These are phyloP conservation scores for Phytophthora hibernalis DNA, from an alignment of 352 stramenopile species.

Conservation along the genomic window DNA sequence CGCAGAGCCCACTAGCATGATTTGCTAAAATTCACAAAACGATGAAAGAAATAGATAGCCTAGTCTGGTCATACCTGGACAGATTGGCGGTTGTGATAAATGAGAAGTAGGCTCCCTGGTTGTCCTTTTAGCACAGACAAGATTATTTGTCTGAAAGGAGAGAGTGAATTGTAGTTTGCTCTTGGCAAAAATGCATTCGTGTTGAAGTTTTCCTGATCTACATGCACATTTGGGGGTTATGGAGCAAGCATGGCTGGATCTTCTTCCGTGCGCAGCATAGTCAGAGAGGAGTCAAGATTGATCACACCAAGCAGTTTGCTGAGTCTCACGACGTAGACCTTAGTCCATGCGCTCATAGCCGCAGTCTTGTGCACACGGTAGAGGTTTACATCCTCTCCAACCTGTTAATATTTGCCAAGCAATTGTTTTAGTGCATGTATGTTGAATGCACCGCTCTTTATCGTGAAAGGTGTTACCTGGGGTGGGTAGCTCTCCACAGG, in stretches of 20 bases:
- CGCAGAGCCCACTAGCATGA: slow-evolving; percentile 15
- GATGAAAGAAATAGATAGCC: neutral
- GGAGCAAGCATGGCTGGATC: slow-evolving; percentile 44
- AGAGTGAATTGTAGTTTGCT: slow-evolving; percentile 1
- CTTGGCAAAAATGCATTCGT: slow-evolving; percentile 8
- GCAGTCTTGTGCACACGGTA: slow-evolving; percentile 81
- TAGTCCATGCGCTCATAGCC: slow-evolving; percentile 83
- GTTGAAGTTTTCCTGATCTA: neutral
- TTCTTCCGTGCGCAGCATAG: slow-evolving; percentile 62
- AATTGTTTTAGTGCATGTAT: neutral
- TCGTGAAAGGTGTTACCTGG: slow-evolving; percentile 45
- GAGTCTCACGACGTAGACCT: slow-evolving; percentile 84
- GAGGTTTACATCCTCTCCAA: slow-evolving; percentile 75
- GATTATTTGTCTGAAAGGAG: neutral
- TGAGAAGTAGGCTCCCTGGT: no score
- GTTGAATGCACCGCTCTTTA: neutral
- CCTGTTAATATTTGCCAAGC: slow-evolving; percentile 29
- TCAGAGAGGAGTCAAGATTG: slow-evolving; percentile 75
- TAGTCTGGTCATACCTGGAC: no score
- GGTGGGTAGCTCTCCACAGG: slow-evolving; percentile 83
- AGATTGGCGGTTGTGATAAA: no score
- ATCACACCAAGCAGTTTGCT: slow-evolving; percentile 77
- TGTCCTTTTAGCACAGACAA: neutral
- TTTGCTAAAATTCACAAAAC: slow-evolving; percentile 15
- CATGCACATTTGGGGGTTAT: neutral